phyloP scores from a whole-genome alignment of 139 green algal species.

The Astrephomene gubernaculifera region DNA sequence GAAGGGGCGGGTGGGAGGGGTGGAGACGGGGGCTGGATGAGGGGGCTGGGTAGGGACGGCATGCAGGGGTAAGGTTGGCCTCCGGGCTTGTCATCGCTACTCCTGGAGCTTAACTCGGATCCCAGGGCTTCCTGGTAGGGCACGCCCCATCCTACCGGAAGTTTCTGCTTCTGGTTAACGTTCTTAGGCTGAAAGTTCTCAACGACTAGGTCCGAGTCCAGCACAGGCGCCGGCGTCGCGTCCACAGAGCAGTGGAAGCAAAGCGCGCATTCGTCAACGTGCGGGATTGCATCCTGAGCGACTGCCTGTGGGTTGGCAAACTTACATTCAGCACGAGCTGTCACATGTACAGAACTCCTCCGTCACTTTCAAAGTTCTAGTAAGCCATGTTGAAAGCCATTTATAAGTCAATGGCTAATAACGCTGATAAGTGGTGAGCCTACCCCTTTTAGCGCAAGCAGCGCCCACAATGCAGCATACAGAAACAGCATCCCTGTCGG shows the following conservation, averaged over 20 bases:
- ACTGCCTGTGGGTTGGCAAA: not conserved
- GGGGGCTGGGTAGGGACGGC: not conserved
- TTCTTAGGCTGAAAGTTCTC: constrained; percentile 46
- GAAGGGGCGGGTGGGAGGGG: not conserved
- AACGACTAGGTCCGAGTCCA: constrained; percentile 11
- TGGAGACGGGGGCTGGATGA: not conserved
- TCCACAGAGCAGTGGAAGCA: constrained; percentile 47
- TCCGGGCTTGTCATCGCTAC: not conserved
- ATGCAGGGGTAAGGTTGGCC: not conserved
- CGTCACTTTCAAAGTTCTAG: not conserved
- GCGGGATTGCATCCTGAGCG: constrained; percentile 18
- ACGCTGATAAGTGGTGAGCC: not conserved
- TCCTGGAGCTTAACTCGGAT: too few species aligned
- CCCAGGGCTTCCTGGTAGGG: not conserved
- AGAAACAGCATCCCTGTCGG: not conserved
- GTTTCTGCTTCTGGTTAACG: constrained; percentile 37
- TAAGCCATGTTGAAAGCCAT: not conserved
- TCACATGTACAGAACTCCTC: not conserved
- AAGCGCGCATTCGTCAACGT: constrained; percentile 48
- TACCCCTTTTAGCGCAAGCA: constrained; percentile 12
- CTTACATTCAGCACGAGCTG: not conserved
- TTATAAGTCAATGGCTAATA: not conserved
- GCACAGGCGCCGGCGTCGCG: constrained; percentile 4
- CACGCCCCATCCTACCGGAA: constrained; percentile 6
- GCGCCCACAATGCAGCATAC: not conserved